phyloP scores from a whole-genome alignment of 805 yeast species.

The Yarrowia alimentaria region DNA sequence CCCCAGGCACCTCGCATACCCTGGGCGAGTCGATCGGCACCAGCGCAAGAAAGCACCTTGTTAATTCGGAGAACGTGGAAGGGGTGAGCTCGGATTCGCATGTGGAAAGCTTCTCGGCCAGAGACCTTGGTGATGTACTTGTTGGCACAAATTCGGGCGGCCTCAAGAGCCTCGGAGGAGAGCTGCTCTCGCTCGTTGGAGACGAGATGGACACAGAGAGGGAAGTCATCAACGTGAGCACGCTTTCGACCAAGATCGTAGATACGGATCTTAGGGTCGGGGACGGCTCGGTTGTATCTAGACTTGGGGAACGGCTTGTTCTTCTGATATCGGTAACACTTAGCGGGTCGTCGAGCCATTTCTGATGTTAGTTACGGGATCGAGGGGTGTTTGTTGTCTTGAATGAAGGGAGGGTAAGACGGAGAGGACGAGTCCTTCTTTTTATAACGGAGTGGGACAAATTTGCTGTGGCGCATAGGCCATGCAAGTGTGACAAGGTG shows the following conservation, averaged over 20 bases:
- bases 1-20: slow-evolving; percentile 99
- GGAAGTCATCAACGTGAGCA: slow-evolving; percentile 99
- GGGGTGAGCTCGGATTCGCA: slow-evolving; percentile 99
- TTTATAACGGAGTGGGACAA: background rate
- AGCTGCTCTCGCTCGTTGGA: slow-evolving; percentile 99
- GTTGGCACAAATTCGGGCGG: slow-evolving; percentile 99
- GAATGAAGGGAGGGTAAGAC: background rate
- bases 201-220: slow-evolving; percentile 98
- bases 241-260: slow-evolving; percentile 99
- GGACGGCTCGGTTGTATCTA: slow-evolving; percentile 99
- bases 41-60: slow-evolving; percentile 99
- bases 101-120: slow-evolving; percentile 99
- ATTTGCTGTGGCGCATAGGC: background rate
- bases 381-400: no score
- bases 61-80: slow-evolving; percentile 99
- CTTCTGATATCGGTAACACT: slow-evolving; percentile 99
- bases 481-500: slow-evolving; percentile 11
- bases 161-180: slow-evolving; percentile 99
- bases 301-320: slow-evolving; percentile 99
- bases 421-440: background rate
- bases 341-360: slow-evolving; percentile 99
- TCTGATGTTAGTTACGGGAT: slow-evolving; percentile 45
- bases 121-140: slow-evolving; percentile 96
- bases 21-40: slow-evolving; percentile 99
- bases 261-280: slow-evolving; percentile 99